A percentile compares a stretch with the other conserved stretches of the same genome.
phyloP scores from a whole-genome alignment of 352 stramenopile genomes.

The Halophytophthora batemanensis region DNA sequence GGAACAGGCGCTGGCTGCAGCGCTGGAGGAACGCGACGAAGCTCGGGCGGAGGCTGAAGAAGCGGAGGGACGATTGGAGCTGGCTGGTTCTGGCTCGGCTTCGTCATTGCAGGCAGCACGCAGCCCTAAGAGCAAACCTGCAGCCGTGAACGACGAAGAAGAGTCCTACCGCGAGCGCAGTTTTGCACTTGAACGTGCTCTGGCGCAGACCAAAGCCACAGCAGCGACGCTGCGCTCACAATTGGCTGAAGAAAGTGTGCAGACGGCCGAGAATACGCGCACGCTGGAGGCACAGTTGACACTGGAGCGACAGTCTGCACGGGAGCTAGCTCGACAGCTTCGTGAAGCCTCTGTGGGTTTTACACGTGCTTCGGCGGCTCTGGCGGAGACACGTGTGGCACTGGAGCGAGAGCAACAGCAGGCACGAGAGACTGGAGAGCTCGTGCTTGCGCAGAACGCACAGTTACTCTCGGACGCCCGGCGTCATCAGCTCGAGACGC shows the following conservation, averaged over 20 bases:
- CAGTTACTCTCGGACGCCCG: conserved; percentile 54
- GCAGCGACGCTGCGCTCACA: conserved; percentile 30
- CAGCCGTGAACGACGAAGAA: conserved; percentile 24
- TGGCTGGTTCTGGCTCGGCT: conserved; percentile 6
- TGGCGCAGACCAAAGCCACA: conserved; percentile 38
- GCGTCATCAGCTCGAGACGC: conserved; percentile 44
- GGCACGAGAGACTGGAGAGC: conserved; percentile 31
- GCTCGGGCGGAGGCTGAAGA: conserved; percentile 18
- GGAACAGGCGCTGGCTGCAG: conserved; percentile 37
- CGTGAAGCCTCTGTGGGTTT: conserved; percentile 48
- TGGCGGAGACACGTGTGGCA: conserved; percentile 45
- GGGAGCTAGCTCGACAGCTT: conserved; percentile 46
- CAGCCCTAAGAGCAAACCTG: conserved; percentile 10
- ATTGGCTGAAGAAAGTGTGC: conserved; percentile 26
- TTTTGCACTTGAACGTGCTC: conserved; percentile 52
- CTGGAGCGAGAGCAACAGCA: conserved; percentile 44
- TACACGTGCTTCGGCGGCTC: conserved; percentile 32
- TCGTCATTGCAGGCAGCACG: conserved; percentile 8
- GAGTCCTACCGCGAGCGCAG: conserved; percentile 44
- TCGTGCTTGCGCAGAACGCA: conserved; percentile 40
- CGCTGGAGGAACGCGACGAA: conserved; percentile 35
- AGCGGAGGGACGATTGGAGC: conserved; percentile 13
- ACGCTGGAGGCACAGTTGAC: conserved; percentile 45
- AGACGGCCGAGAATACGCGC: conserved; percentile 31
- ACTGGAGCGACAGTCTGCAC: conserved; percentile 47